Evolutionary conservation across 73 alveolate species (phyloP).

Genomic region (Urostyla sp.): DNA sequence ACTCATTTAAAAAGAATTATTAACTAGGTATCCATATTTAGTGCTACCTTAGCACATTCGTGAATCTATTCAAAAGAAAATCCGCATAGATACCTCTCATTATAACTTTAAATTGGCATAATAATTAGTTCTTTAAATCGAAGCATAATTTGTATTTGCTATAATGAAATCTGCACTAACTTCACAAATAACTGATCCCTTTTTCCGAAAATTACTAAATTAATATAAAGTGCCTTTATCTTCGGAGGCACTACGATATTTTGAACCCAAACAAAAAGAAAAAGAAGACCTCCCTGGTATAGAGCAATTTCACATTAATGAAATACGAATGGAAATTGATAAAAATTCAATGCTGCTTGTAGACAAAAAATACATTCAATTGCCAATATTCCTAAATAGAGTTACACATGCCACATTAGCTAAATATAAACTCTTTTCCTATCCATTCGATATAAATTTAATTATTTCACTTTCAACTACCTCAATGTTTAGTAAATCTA

Average conservation of each 20-base stretch:
- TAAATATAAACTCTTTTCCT: neutral
- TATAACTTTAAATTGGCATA: neutral
- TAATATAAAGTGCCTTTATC: neutral
- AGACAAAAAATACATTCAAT: constrained; percentile 18
- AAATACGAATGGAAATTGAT: neutral
- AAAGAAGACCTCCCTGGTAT: neutral
- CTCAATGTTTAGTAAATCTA: no score
- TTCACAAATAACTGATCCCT: constrained; percentile 11
- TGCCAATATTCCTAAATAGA: constrained; percentile 15
- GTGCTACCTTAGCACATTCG: neutral
- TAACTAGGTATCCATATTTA: neutral
- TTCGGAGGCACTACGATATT: neutral
- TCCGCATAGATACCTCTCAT: neutral
- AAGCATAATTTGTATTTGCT: constrained; percentile 31
- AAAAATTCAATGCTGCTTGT: neutral
- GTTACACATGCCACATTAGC: neutral
- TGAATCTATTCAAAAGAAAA: neutral
- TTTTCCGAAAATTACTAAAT: neutral
- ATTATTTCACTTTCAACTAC: neutral
- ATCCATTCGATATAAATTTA: constrained; percentile 7
- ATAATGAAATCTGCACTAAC: neutral
- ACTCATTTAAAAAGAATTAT: neutral
- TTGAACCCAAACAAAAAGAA: neutral
- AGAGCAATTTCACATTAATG: constrained; percentile 3
- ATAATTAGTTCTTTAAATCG: neutral